Conservation (phyloP, 495 filamentous ascomycete genomes). For the Hyaloscypha finlandica region DNA sequence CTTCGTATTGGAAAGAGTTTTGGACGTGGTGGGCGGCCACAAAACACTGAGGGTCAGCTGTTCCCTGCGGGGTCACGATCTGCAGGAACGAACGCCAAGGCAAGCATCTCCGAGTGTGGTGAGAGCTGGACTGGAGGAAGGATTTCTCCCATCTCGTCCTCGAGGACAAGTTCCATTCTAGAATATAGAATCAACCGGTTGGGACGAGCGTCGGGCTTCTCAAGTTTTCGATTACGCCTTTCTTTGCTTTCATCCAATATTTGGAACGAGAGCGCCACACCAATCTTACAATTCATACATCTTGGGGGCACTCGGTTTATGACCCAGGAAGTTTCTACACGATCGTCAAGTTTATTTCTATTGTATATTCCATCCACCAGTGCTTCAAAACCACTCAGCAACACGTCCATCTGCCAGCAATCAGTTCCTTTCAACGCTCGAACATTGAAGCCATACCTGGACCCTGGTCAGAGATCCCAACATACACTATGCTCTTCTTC, state of each 20-base stretch:
- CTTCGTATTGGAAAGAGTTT: neutral
- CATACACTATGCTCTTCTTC: constrained; percentile 27
- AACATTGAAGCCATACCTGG: constrained; percentile 12
- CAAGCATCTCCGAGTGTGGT: neutral
- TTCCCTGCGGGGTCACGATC: constrained; percentile 1
- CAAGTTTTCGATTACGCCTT: neutral
- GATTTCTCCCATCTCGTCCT: too few species aligned
- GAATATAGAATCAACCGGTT: neutral
- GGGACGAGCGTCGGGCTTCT: neutral
- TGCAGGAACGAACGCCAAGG: constrained; percentile 1
- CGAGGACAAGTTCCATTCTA: too few species aligned
- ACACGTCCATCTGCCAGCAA: constrained; percentile 16
- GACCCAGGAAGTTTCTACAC: neutral
- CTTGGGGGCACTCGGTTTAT: too few species aligned
- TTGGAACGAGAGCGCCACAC: neutral
- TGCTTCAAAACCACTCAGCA: constrained; percentile 16
- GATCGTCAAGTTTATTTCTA: neutral
- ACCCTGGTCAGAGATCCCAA: constrained; percentile 23
- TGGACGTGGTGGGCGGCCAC: neutral
- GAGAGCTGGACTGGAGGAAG: too few species aligned
- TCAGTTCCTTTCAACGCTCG: neutral
- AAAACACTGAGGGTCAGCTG: constrained; percentile 6
- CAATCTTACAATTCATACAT: too few species aligned
- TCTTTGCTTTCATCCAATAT: neutral
- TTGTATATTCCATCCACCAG: neutral